Percentiles rank a stretch among this genome's conserved stretches.
Evolutionary conservation across 225 moss, liverwort and hornwort genomes (phyloP).

Genomic region (Straminergon stramineum): DNA sequence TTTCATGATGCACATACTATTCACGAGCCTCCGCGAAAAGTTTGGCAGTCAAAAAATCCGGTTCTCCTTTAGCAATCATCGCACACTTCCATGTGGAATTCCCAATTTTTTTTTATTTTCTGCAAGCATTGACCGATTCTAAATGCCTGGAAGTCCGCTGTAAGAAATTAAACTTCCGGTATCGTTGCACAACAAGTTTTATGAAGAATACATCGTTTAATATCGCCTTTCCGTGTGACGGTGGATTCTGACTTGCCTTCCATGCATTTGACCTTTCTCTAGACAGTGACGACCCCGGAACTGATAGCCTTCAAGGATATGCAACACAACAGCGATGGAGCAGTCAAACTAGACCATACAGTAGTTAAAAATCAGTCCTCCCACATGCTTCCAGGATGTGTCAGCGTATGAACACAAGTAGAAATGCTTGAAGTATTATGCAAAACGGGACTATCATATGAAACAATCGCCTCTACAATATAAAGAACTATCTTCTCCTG

Average conservation of each 20-base stretch:
- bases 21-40: background rate
- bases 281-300: background rate
- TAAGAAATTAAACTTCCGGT: background rate
- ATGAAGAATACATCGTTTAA: background rate
- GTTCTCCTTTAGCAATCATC: too few species aligned
- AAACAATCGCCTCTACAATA: background rate
- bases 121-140: too few species aligned
- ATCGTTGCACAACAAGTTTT: background rate
- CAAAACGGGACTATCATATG: background rate
- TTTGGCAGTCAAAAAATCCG: too few species aligned
- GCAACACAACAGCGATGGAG: background rate
- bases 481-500: background rate
- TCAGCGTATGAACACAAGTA: background rate
- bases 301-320: background rate
- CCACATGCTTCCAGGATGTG: background rate
- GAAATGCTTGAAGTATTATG: background rate
- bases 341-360: background rate
- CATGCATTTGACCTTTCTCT: background rate
- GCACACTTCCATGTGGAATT: background rate
- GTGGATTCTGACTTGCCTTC: background rate
- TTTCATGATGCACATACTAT: background rate
- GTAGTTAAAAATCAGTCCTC: background rate
- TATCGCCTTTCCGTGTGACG: background rate
- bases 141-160: too few species aligned
- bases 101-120: background rate